Conservation (phyloP, 2,329 filamentous ascomycete genomes). For the Stylonectria norvegica region DNA sequence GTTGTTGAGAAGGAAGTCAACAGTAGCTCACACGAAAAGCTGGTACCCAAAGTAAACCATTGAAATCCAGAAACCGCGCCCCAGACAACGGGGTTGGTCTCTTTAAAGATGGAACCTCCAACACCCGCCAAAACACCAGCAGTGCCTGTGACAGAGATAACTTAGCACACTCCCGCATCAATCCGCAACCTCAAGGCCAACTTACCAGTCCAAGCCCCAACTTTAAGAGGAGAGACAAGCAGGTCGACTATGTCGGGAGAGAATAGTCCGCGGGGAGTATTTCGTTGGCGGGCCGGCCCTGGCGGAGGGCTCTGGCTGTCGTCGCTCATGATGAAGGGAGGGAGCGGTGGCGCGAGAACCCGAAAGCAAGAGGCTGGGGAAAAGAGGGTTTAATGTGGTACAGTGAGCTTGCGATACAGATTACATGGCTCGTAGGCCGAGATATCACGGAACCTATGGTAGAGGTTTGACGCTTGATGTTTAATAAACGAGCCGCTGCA, state of each 20-base stretch:
- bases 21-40: constrained; percentile 64
- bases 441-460: too few relatives aligned
- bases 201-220: constrained; percentile 58
- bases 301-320: constrained; percentile 6
- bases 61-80: constrained; percentile 70
- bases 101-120: constrained; percentile 67
- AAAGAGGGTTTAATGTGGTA: too few relatives aligned
- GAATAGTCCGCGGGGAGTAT: constrained; percentile 34
- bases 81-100: constrained; percentile 65
- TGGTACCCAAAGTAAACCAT: constrained; percentile 75
- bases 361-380: background rate
- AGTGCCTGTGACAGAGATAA: constrained; percentile 41
- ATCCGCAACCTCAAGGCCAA: too few relatives aligned
- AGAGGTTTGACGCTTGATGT: too few relatives aligned
- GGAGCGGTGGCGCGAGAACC: background rate
- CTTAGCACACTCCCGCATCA: too few relatives aligned
- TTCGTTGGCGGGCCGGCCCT: constrained; percentile 22
- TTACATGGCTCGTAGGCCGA: constrained; percentile 21
- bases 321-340: constrained; percentile 16
- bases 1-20: background rate
- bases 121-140: constrained; percentile 64
- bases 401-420: too few relatives aligned
- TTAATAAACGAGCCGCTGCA: too few relatives aligned
- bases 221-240: constrained; percentile 51
- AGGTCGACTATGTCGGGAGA: constrained; percentile 45